Evolutionary conservation across 495 filamentous ascomycete species (phyloP), one percentile per base, ranked within the genome.

Genomic region (Cetradonia linearis): DNA sequence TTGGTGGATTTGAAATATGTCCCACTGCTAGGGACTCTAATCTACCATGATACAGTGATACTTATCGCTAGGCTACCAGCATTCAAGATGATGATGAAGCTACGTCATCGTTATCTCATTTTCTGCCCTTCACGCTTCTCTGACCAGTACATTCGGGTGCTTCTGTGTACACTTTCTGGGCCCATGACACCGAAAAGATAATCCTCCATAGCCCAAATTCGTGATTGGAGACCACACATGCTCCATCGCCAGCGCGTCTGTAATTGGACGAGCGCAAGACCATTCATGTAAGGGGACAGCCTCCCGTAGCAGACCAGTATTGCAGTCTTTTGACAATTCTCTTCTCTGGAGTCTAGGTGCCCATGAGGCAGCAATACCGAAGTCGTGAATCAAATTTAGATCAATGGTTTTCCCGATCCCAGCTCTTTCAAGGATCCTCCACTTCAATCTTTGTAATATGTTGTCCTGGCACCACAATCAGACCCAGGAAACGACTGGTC

Each of bases 381-480:
- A 34, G 31, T 30, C 16, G 34, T 33, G 31, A 5, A n/a, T 31
- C 18, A 34, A n/a, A 5, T n/a, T 2, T 10, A 34, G 30, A 34
- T 10, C 18, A 23, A 33, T 20, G 10, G 5, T 10, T 40, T 25
- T 42, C 25, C 34, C 8, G 23, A 10, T 11, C 20, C 11, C 30
- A 9, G 34, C 33, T 37, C 30, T 9, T n/a, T 61, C n/a, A 61
- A 20, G 33, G 50, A 55, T 44, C 87, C 70, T 97, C 91, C 37
- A 88, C 77, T 72, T 96, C 92, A 63, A 98, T 91, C 74, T 84
- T 89, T 62, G 78, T 83, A 62, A 98, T 88, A 67, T 91, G 78
- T 63, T 86, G 74, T 16, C 94, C 92, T 1, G 94, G 93, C 10
- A 97, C 82, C 9, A 96, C 91, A 36, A 98, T 86, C 9, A 97